Evolutionary conservation across 257 asterid species (phyloP).

Genomic region (Mitragyna speciosa): DNA sequence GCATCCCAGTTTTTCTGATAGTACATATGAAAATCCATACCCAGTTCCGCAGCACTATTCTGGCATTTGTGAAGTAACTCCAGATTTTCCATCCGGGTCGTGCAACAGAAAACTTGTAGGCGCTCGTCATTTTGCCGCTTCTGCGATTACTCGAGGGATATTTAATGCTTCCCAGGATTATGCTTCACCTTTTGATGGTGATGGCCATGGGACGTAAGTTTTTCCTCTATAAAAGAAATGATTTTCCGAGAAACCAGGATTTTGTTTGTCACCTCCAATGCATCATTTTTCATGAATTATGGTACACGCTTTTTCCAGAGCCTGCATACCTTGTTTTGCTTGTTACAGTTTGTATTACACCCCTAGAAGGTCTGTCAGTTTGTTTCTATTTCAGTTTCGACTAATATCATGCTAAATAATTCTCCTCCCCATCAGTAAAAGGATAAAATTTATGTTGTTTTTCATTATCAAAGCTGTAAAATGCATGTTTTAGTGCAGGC

Average conservation of each 20-base stretch:
- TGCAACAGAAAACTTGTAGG: constrained; percentile 97
- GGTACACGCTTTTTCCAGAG: not conserved
- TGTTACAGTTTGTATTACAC: not conserved
- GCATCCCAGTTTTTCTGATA: constrained; percentile 88
- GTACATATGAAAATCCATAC: constrained; percentile 56
- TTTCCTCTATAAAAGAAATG: not conserved
- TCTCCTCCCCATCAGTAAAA: not conserved
- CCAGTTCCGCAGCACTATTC: constrained; percentile 83
- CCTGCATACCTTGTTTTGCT: not conserved
- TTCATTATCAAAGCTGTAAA: not conserved
- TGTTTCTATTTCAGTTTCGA: not conserved
- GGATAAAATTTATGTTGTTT: not conserved
- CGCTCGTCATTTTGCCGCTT: constrained; percentile 98
- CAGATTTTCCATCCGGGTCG: constrained; percentile 94
- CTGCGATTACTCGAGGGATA: constrained; percentile 96
- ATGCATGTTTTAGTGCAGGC: not conserved
- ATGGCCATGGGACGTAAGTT: constrained; percentile 99
- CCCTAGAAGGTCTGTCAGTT: not conserved
- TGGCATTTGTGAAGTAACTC: constrained; percentile 96
- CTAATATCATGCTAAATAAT: not conserved
- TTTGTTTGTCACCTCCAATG: not conserved
- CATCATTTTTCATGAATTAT: not conserved
- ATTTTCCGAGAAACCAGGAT: not conserved
- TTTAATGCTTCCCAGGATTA: constrained; percentile 91
- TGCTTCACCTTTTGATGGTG: constrained; percentile 96